These are phyloP conservation scores for Phycomyces nitens DNA, from an alignment of 192 early-diverging fungal species.

Conservation along the genomic window DNA sequence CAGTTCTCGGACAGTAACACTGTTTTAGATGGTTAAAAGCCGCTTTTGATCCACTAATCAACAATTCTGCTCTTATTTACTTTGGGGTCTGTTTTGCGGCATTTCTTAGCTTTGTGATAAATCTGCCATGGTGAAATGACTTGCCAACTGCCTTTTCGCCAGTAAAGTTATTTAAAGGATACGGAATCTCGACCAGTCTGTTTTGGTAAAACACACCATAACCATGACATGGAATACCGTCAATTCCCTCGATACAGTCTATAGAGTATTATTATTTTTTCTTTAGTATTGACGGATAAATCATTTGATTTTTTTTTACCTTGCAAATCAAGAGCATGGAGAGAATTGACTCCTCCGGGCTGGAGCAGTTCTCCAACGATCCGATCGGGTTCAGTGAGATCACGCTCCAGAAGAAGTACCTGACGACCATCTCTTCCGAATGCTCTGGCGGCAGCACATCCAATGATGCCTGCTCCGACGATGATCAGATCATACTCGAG, in stretches of 20 bases:
- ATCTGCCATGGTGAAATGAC: slow-evolving; percentile 92
- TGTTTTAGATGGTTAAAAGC: too few relatives aligned
- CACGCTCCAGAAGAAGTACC: slow-evolving; percentile 79
- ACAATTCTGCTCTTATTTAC: slow-evolving; percentile 39
- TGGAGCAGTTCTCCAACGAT: slow-evolving; percentile 98
- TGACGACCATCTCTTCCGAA: slow-evolving; percentile 71
- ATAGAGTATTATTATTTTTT: background rate
- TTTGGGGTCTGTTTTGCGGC: slow-evolving; percentile 52
- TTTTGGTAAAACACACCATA: slow-evolving; percentile 70
- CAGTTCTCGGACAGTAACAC: slow-evolving; percentile 75
- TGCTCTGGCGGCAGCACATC: slow-evolving; percentile 78
- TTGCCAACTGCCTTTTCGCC: slow-evolving; percentile 53
- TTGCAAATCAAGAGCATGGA: slow-evolving; percentile 72
- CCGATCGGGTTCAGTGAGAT: slow-evolving; percentile 90
- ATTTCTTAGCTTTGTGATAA: slow-evolving; percentile 81
- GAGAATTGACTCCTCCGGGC: slow-evolving; percentile 85
- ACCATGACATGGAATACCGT: slow-evolving; percentile 77
- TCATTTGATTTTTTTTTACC: slow-evolving; percentile 27
- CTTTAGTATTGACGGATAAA: slow-evolving; percentile 1
- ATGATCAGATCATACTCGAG: slow-evolving; percentile 75
- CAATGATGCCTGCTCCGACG: slow-evolving; percentile 90
- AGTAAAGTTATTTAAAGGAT: slow-evolving; percentile 53
- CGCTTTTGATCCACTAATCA: too few relatives aligned
- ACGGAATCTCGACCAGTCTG: slow-evolving; percentile 65
- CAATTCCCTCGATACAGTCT: slow-evolving; percentile 81